A percentile compares a stretch with the other conserved stretches of the same genome.
Conservation (phyloP, 2,329 filamentous ascomycete genomes). For the Sporothrix dimorphospora region DNA sequence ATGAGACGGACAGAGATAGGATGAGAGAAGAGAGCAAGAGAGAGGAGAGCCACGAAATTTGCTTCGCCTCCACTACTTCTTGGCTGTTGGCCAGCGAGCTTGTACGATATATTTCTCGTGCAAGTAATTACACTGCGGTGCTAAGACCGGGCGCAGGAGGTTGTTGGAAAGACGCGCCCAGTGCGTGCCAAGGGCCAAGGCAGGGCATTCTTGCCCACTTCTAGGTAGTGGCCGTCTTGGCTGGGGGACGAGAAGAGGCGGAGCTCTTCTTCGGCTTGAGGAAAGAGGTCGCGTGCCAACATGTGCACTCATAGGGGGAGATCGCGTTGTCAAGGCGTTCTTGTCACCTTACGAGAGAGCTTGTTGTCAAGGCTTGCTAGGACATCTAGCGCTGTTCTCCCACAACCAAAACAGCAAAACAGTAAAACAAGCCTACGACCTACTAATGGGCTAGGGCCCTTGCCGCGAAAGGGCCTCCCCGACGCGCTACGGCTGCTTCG, state of each 20-base stretch:
- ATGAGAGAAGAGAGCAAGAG: neutral
- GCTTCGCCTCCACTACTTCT: neutral
- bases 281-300: neutral
- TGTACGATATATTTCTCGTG: neutral
- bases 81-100: neutral
- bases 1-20: neutral
- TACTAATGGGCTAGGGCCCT: neutral
- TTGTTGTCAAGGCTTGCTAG: too few species aligned
- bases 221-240: neutral
- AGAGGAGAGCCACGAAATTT: too few species aligned
- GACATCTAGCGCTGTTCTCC: too few species aligned
- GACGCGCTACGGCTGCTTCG: neutral
- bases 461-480: constrained; percentile 1
- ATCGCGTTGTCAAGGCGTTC: neutral
- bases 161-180: neutral
- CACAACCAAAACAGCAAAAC: too few species aligned
- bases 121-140: too few species aligned
- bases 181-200: neutral
- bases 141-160: neutral
- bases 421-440: too few species aligned
- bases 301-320: neutral
- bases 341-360: too few species aligned
- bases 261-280: neutral
- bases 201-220: neutral
- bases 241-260: neutral